A percentile compares a stretch with the other conserved stretches of the same genome.
Conservation (phyloP, 2,329 filamentous ascomycete genomes). For the Lachnellula cervina region DNA sequence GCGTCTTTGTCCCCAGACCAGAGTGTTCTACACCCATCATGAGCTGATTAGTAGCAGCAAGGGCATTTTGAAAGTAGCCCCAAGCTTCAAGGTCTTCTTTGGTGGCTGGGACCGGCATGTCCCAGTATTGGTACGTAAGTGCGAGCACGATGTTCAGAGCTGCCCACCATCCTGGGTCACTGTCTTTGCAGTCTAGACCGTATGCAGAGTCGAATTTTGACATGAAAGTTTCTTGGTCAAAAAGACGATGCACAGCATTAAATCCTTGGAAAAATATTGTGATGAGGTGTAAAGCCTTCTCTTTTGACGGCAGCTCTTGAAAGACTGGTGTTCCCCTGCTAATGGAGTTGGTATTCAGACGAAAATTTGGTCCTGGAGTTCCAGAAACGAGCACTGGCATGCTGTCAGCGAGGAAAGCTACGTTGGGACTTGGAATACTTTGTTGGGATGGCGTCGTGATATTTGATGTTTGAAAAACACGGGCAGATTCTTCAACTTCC, state of each 20-base stretch:
- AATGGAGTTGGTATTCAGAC: constrained; percentile 4
- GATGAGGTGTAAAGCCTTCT: constrained; percentile 13
- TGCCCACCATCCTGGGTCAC: constrained; percentile 21
- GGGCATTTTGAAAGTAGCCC: constrained; percentile 13
- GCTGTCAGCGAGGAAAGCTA: neutral
- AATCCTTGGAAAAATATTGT: constrained; percentile 11
- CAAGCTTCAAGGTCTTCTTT: constrained; percentile 13
- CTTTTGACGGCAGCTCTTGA: constrained; percentile 8
- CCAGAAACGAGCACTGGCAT: neutral
- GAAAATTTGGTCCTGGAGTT: neutral
- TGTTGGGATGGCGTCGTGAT: neutral
- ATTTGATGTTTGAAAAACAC: neutral
- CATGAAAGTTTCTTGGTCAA: constrained; percentile 16
- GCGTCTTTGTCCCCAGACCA: neutral
- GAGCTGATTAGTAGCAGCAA: constrained; percentile 12
- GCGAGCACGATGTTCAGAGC: constrained; percentile 21
- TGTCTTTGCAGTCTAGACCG: constrained; percentile 3
- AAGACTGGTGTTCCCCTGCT: constrained; percentile 5
- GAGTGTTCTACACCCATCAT: constrained; percentile 5
- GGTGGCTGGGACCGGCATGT: constrained; percentile 2
- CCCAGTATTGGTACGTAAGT: constrained; percentile 12
- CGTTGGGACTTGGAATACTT: neutral
- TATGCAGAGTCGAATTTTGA: constrained; percentile 7
- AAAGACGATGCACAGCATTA: constrained; percentile 12
- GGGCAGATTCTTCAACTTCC: neutral